A percentile compares a stretch with the other conserved stretches of the same genome.
Conservation (phyloP, 495 filamentous ascomycete genomes). For the Tuber borchii region DNA sequence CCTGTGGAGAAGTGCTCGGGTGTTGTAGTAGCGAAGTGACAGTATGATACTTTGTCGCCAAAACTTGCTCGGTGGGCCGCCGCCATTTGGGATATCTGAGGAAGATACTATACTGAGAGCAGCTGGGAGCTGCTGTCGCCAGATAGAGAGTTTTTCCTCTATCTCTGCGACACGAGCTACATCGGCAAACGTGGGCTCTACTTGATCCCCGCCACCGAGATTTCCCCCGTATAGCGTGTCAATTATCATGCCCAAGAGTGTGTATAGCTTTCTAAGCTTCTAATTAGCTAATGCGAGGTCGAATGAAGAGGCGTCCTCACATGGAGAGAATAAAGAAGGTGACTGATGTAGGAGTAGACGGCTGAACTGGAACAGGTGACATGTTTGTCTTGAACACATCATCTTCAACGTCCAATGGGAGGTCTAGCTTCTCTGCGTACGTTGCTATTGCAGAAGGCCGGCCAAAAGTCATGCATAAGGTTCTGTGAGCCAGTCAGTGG, state of each 20-base stretch:
- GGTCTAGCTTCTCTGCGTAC: constrained; percentile 44
- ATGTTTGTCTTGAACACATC: constrained; percentile 29
- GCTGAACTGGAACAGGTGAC: constrained; percentile 24
- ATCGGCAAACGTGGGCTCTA: constrained; percentile 38
- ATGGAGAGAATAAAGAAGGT: constrained; percentile 46
- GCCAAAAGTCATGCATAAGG: constrained; percentile 49
- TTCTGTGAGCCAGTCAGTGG: constrained; percentile 32
- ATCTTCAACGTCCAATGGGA: constrained; percentile 42
- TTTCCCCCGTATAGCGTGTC: constrained; percentile 46
- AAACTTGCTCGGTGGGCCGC: constrained; percentile 39
- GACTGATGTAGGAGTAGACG: constrained; percentile 24
- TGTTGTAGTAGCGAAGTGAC: constrained; percentile 44
- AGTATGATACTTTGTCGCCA: constrained; percentile 44
- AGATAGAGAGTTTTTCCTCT: constrained; percentile 35
- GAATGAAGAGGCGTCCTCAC: constrained; percentile 1
- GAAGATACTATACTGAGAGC: constrained; percentile 34
- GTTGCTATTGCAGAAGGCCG: constrained; percentile 45
- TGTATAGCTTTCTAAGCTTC: constrained; percentile 35
- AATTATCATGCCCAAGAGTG: constrained; percentile 42
- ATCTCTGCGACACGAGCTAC: constrained; percentile 39
- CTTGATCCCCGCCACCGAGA: constrained; percentile 42
- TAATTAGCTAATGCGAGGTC: background rate
- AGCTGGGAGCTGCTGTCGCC: constrained; percentile 32
- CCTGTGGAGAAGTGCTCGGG: constrained; percentile 44
- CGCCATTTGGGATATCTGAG: constrained; percentile 36